Conservation (phyloP, 371 early-diverging fungal genomes). For the Apophysomyces sp. region DNA sequence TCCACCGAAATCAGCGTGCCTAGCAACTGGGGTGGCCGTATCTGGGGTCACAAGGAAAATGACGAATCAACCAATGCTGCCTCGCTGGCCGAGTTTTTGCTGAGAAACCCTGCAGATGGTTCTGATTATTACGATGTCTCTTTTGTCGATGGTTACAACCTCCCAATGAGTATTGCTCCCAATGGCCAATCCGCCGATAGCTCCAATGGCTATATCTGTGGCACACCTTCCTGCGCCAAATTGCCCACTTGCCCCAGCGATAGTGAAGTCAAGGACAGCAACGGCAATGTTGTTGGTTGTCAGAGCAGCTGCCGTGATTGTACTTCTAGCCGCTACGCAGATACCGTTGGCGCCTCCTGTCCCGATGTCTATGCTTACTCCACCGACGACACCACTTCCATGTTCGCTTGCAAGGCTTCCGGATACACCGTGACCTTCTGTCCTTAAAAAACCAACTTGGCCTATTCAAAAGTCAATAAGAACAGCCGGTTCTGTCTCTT, state of each 20-base stretch:
- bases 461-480: neutral
- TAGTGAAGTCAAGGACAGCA: slow-evolving; percentile 16
- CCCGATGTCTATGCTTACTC: slow-evolving; percentile 32
- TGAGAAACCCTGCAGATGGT: slow-evolving; percentile 17
- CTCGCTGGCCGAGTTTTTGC: slow-evolving; percentile 40
- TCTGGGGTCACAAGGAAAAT: slow-evolving; percentile 30
- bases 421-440: slow-evolving; percentile 27
- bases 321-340: slow-evolving; percentile 23
- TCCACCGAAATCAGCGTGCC: slow-evolving; percentile 17
- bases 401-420: slow-evolving; percentile 17
- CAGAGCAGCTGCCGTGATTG: slow-evolving; percentile 41
- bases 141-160: slow-evolving; percentile 40
- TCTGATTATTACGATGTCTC: slow-evolving; percentile 39
- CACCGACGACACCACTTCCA: slow-evolving; percentile 27
- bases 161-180: slow-evolving; percentile 35
- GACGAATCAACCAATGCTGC: slow-evolving; percentile 25
- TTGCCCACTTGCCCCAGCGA: slow-evolving; percentile 35
- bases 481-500: neutral
- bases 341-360: slow-evolving; percentile 18
- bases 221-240: slow-evolving; percentile 24
- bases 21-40: slow-evolving; percentile 35
- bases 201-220: slow-evolving; percentile 30
- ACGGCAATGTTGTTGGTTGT: slow-evolving; percentile 29
- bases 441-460: slow-evolving; percentile 8
- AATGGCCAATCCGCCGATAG: slow-evolving; percentile 12